Base-by-base conservation (phyloP, 768 basidiomycete genomes). In the Xerocomellus amylosporus region DNA sequence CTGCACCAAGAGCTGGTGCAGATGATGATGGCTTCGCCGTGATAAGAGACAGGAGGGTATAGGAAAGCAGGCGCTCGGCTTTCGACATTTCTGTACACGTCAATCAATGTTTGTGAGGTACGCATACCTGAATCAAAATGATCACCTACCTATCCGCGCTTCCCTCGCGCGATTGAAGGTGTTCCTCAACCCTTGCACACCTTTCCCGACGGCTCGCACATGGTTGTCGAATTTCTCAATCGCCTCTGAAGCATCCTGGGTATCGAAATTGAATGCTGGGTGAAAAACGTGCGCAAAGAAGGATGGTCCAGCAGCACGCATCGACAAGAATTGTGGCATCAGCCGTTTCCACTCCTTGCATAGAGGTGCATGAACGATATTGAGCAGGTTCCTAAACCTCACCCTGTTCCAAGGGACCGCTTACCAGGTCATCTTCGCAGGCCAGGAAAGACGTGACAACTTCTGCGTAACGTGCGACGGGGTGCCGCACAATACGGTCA, bases 211-310 rank as follows among this genome's bases (percentile, higher is more conserved):
- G 0, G 83, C 87, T 34, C 75, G 78, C 1, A 83, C 77, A 61
- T 93, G 87, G 10, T 71, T 73, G 37, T 84, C 80, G 65, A 94
- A 94, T 1, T 79, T 72, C 8, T 83, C 79, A 7, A 82, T 74
- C 0, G 77, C 70, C 15, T 83, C 82, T 13, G 73, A 67, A 0
- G 88, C 86, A 24, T 93, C 92, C 39, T 87, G 84, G 0, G 77
- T 65, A 58, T 94, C 91, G 26, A 93, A 64, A 63, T 93, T 93
- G 72, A 90, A 94, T 0, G 81, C 87, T 4, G 90, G 92, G 62
- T 94, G 92, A 61, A 85, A 92, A 1, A 93, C 85, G 39, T 82
- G 83, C 1, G 86, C 83, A 63, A 86, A 90, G 65, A 93, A 93
- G 2, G 81, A 74, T 9, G 89, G 82, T 1, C 88, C 89, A n/a